Evolutionary conservation across 805 yeast species (phyloP).

Genomic region (Priceomyces castillae): DNA sequence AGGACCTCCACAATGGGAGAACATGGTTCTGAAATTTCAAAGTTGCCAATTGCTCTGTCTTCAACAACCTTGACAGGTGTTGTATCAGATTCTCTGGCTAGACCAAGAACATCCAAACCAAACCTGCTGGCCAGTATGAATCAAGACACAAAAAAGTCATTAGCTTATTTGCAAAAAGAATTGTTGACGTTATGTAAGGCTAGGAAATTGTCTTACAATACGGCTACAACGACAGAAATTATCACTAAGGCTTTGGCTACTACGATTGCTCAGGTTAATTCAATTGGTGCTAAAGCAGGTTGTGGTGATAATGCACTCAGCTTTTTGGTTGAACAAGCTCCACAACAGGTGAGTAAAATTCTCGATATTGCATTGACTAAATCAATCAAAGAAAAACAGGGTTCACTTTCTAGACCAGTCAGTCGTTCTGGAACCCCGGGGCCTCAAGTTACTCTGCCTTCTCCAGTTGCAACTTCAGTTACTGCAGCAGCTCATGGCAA

Average conservation of each 20-base stretch:
- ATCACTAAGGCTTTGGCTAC: conserved; percentile 89
- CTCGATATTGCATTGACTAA: conserved; percentile 79
- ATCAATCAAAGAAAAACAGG: conserved; percentile 53
- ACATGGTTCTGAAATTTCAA: not conserved
- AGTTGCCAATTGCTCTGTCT: not conserved
- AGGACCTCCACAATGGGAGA: not conserved
- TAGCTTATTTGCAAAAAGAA: conserved; percentile 83
- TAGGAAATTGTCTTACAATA: conserved; percentile 64
- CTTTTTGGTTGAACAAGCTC: conserved; percentile 75
- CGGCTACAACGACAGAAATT: conserved; percentile 78
- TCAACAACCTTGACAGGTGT: conserved; percentile 5
- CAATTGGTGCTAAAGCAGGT: conserved; percentile 82
- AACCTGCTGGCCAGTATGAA: conserved; percentile 31
- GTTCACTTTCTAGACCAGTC: conserved; percentile 13
- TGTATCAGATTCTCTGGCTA: not conserved
- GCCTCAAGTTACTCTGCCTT: conserved; percentile 1
- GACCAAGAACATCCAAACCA: not conserved
- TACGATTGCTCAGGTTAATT: conserved; percentile 86
- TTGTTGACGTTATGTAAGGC: conserved; percentile 76
- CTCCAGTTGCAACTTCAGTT: not conserved
- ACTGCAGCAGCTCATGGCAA: not conserved
- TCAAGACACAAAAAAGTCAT: conserved; percentile 66
- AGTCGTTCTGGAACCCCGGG: conserved; percentile 2
- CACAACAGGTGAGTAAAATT: conserved; percentile 74
- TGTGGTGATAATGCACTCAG: conserved; percentile 76